Evolutionary conservation across 495 filamentous ascomycete species (phyloP), one percentile per base, ranked within the genome.

Genomic region (Aspergillus asperescens): DNA sequence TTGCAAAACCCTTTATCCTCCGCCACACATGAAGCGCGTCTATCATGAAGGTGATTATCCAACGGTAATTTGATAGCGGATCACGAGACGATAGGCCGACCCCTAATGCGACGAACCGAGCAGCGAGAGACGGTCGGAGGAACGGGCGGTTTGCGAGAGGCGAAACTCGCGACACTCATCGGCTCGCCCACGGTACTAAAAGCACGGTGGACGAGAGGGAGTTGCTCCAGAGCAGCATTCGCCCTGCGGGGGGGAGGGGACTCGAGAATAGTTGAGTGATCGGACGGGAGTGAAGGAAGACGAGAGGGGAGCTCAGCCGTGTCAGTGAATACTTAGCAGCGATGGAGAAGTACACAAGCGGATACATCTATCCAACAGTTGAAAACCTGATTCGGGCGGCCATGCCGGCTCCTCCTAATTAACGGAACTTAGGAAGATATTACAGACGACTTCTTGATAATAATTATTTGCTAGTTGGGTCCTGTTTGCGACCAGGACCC

Each of bases 141-240:
- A 15, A 20, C 4, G 10, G 16, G 39, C 45, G 45, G 58, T 47
- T 52, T n/a, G n/a, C n/a, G 31, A 38, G 50, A 38, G 19, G 23
- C 23, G 58, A 43, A 35, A 55, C 13, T 51, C 49, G 41, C 50
- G 29, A 59, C 56, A 52, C 22, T 57, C 61, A 47, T 40, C 45
- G 64, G 57, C 68, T 66, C 68, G 68, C 66, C 70, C 70, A 71
- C 66, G 41, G 64, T 48, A 65, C 67, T 38, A 52, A 50, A 48
- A 60, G 62, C 56, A 63, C 65, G 59, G 65, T 69, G 67, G 67
- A 71, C 67, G 65, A 70, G 68, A 60, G 44, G 47, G 38, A 55
- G 42, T 51, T 39, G 56, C 53, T 63, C 59, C 59, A 58, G 59
- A 63, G 60, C 68, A 55, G 63, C 70, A 71, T 73, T 59, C 66